These are phyloP conservation scores for Sporisorium sorghi DNA, from an alignment of 1,284 basidiomycete species.

Conservation along the genomic window DNA sequence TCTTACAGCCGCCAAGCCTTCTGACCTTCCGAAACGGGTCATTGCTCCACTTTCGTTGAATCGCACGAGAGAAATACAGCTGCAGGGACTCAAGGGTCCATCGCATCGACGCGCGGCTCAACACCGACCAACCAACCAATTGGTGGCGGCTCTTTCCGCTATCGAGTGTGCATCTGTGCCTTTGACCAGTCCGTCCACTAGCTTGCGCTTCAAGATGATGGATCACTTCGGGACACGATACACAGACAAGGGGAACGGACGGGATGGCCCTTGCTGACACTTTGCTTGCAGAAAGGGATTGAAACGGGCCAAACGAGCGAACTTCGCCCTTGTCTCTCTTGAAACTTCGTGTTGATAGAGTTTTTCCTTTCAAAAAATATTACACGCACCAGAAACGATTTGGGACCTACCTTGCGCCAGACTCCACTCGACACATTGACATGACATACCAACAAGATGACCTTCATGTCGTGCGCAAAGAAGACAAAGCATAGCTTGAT, in stretches of 20 bases:
- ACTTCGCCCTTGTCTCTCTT: not conserved
- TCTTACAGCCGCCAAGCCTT: slow-evolving; percentile 3
- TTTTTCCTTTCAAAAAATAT: not conserved
- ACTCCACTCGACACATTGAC: not conserved
- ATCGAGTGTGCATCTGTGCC: too few relatives aligned
- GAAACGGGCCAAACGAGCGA: not conserved
- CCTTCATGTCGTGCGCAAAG: not conserved
- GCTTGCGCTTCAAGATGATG: not conserved
- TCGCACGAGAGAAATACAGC: slow-evolving; percentile 2
- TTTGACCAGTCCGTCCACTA: not conserved
- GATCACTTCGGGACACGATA: not conserved
- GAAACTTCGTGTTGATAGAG: too few relatives aligned
- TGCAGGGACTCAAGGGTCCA: slow-evolving; percentile 9
- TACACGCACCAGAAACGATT: not conserved
- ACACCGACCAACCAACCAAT: not conserved
- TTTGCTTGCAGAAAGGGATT: not conserved
- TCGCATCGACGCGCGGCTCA: not conserved
- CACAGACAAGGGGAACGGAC: not conserved
- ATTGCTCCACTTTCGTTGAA: not conserved
- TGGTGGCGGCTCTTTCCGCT: not conserved
- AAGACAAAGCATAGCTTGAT: too few relatives aligned
- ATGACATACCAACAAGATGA: not conserved
- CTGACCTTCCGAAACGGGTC: not conserved
- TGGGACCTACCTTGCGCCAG: not conserved
- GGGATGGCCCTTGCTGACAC: not conserved